A percentile compares a stretch with the other conserved stretches of the same genome.
Conservation (phyloP, 768 basidiomycete species). For the Leccinum arenicola region DNA sequence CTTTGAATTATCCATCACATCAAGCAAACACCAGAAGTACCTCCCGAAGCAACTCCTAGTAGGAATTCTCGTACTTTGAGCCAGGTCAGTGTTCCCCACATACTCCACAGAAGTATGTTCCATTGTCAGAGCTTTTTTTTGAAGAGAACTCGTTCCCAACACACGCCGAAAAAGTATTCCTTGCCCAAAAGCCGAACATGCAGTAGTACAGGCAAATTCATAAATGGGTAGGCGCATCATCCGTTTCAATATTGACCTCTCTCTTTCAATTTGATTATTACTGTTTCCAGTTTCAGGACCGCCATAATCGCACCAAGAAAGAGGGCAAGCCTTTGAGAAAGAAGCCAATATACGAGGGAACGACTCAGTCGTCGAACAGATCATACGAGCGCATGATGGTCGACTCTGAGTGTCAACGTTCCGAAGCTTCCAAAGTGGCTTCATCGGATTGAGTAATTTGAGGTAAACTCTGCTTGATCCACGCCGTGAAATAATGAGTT, state of each 20-base stretch:
- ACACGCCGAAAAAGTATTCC: constrained; percentile 12
- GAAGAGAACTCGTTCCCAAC: constrained; percentile 12
- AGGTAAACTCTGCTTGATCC: background rate
- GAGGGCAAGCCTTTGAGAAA: background rate
- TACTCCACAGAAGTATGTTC: background rate
- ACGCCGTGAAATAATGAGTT: background rate
- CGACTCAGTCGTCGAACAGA: background rate
- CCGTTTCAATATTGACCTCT: rapidly evolving
- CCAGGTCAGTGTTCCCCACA: no score
- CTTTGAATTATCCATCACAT: background rate
- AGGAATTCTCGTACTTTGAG: background rate
- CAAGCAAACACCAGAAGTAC: background rate
- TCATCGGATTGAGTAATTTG: background rate
- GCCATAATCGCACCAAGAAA: constrained; percentile 10
- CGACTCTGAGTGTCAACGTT: background rate
- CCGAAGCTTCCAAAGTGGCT: rapidly evolving
- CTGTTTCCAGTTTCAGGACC: constrained; percentile 12
- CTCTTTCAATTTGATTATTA: background rate
- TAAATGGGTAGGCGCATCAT: constrained; percentile 6
- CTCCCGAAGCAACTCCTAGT: rapidly evolving
- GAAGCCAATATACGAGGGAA: background rate
- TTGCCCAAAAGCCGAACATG: constrained; percentile 10
- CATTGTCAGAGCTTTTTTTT: background rate
- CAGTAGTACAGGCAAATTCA: constrained; percentile 15
- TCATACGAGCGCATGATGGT: background rate